Evolutionary conservation across 371 early-diverging fungal genomes (phyloP).

Genomic region (Circinella umbellata): DNA sequence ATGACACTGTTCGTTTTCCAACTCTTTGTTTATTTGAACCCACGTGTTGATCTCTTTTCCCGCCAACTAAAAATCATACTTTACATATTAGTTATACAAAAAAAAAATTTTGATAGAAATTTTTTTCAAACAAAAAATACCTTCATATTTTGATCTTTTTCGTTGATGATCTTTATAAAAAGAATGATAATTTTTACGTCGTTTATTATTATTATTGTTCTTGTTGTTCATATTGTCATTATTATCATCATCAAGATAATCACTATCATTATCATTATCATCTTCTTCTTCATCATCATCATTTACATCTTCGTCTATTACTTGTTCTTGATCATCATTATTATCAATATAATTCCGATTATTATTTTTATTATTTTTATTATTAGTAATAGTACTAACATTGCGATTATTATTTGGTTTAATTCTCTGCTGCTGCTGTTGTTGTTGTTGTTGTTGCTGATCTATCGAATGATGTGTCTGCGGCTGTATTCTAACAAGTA

Average conservation of each 20-base stretch:
- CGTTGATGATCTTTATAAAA: not conserved
- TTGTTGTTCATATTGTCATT: not conserved
- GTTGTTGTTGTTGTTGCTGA: not conserved
- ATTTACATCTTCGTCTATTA: not conserved
- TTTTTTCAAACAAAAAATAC: not conserved
- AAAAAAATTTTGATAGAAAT: not conserved
- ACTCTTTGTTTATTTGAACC: not conserved
- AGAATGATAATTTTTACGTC: not conserved
- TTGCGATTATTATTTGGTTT: not conserved
- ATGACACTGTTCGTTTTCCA: not conserved
- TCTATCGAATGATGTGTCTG: not conserved
- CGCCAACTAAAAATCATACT: no score
- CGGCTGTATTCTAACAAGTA: constrained; percentile 7
- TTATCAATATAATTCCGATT: not conserved
- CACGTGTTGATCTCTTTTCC: no score
- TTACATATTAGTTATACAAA: not conserved
- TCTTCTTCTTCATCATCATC: not conserved
- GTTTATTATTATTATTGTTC: not conserved
- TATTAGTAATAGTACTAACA: not conserved
- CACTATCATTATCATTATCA: constrained; percentile 1
- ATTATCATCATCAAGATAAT: not conserved
- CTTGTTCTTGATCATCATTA: not conserved
- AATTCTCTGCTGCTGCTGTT: not conserved
- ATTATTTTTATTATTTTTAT: not conserved
- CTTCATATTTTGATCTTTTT: not conserved